Percentiles rank a stretch among this genome's conserved stretches.
Conservation (phyloP, 352 stramenopile genomes). For the Phytophthora fragariaefolia region DNA sequence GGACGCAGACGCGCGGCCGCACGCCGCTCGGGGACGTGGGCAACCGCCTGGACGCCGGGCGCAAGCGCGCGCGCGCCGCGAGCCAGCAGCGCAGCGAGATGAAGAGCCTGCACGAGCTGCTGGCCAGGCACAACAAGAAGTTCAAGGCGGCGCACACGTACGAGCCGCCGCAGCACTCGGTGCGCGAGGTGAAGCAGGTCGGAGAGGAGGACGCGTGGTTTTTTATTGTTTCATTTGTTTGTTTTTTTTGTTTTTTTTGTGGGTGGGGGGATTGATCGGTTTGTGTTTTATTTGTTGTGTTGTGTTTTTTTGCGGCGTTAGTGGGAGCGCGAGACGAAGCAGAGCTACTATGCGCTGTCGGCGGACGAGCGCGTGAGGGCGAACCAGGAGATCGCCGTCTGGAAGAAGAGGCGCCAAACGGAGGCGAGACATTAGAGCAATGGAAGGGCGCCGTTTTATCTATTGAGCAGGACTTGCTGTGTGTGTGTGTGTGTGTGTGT, state of each 20-base stretch:
- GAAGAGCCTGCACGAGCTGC: constrained; percentile 58
- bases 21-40: constrained; percentile 29
- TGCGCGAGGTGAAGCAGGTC: constrained; percentile 78
- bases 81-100: constrained; percentile 42
- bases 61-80: constrained; percentile 5
- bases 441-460: constrained; percentile 19
- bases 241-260: constrained; percentile 4
- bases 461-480: constrained; percentile 14
- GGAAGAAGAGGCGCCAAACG: constrained; percentile 41
- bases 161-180: constrained; percentile 77
- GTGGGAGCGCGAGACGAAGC: constrained; percentile 75
- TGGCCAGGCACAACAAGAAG: constrained; percentile 83
- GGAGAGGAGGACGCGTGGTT: constrained; percentile 1
- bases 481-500: no score
- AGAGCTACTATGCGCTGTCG: constrained; percentile 77
- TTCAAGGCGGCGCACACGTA: constrained; percentile 79
- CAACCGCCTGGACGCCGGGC: constrained; percentile 13
- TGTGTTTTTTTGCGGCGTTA: constrained; percentile 31
- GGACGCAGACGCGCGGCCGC: neutral
- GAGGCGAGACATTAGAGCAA: constrained; percentile 18
- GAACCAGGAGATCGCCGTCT: constrained; percentile 72
- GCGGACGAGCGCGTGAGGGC: constrained; percentile 60
- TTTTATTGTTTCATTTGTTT: neutral
- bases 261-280: no score
- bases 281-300: no score